A percentile compares a stretch with the other conserved stretches of the same genome.
Evolutionary conservation across 1,284 basidiomycete genomes (phyloP).

Genomic region (Microstroma glucosiphilum): DNA sequence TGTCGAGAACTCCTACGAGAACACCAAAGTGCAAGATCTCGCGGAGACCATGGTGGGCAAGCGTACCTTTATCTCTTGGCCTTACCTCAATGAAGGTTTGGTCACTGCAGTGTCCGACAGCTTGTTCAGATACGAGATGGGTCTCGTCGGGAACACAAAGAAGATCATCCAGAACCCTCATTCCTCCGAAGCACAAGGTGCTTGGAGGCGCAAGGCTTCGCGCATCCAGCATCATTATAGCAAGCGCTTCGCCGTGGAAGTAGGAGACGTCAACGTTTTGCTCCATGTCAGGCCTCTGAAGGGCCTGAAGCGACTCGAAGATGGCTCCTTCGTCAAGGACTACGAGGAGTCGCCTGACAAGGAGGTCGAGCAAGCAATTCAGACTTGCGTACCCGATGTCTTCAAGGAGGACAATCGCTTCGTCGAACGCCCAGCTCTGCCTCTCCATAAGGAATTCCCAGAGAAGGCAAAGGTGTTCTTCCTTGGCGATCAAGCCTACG

Average conservation of each 20-base stretch:
- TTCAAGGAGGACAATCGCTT: constrained; percentile 39
- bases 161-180: constrained; percentile 31
- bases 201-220: constrained; percentile 56
- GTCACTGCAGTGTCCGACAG: constrained; percentile 82
- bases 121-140: constrained; percentile 66
- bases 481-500: constrained; percentile 85
- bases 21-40: constrained; percentile 60
- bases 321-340: constrained; percentile 86
- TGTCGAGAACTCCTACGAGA: constrained; percentile 69
- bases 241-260: constrained; percentile 80
- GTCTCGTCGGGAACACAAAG: constrained; percentile 25
- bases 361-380: constrained; percentile 73
- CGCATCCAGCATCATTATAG: constrained; percentile 77
- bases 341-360: constrained; percentile 70
- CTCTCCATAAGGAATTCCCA: constrained; percentile 81
- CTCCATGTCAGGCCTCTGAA: constrained; percentile 46
- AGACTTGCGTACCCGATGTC: constrained; percentile 37
- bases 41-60: constrained; percentile 70
- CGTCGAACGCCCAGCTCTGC: constrained; percentile 64
- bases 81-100: constrained; percentile 84
- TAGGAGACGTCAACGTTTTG: constrained; percentile 61
- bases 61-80: constrained; percentile 80
- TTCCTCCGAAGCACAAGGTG: constrained; percentile 48
- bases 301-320: constrained; percentile 82
- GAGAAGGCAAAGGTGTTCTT: constrained; percentile 87